These are phyloP conservation scores for Bothriochloa decipiens DNA, from an alignment of 176 grass and related monocot genomes.

Conservation along the genomic window DNA sequence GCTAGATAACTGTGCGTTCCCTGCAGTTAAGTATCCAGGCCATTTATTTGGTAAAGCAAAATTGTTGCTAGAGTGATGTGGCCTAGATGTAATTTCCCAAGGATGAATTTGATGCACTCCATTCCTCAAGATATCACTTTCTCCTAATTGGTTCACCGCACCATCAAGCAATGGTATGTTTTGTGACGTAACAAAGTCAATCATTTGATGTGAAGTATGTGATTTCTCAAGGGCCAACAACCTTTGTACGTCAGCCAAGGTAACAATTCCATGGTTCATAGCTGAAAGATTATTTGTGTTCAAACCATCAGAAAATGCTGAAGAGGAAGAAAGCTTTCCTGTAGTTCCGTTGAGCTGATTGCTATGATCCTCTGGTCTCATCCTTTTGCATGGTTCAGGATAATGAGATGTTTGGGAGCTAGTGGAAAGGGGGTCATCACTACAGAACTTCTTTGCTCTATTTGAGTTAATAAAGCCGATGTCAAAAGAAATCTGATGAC, in stretches of 20 bases:
- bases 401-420: conserved; percentile 22
- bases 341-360: conserved; percentile 21
- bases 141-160: conserved; percentile 26
- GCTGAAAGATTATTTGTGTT: conserved; percentile 34
- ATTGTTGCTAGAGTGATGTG: conserved; percentile 26
- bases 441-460: conserved; percentile 8
- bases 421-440: conserved; percentile 22
- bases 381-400: conserved; percentile 56
- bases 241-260: conserved; percentile 52
- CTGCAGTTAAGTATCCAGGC: conserved; percentile 33
- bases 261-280: conserved; percentile 36
- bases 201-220: conserved; percentile 24
- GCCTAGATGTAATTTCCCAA: conserved; percentile 32
- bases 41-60: conserved; percentile 33
- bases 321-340: conserved; percentile 38
- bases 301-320: conserved; percentile 26
- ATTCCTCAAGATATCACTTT: conserved; percentile 32
- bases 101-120: conserved; percentile 36
- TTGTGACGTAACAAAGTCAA: conserved; percentile 29
- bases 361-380: conserved; percentile 44
- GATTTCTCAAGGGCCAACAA: conserved; percentile 47
- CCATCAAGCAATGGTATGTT: conserved; percentile 28
- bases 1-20: conserved; percentile 19
- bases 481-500: conserved; percentile 41
- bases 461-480: conserved; percentile 27